These are phyloP conservation scores for Paradendryphiella salina DNA, from an alignment of 2,329 filamentous ascomycete genomes.

Conservation along the genomic window DNA sequence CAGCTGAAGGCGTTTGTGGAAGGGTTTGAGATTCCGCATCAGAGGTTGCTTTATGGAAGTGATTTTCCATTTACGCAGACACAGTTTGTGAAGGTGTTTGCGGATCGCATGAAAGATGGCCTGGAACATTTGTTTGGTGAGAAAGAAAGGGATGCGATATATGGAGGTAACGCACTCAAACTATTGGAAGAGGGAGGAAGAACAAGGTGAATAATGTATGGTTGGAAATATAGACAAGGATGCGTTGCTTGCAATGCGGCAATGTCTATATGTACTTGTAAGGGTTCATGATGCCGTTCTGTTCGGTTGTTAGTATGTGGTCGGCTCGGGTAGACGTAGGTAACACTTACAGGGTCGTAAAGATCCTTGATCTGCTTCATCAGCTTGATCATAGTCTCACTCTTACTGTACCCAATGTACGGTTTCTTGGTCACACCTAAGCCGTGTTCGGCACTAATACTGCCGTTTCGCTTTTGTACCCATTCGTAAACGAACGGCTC, in stretches of 20 bases:
- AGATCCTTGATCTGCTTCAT: constrained; percentile 96
- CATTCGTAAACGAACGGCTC: constrained; percentile 98
- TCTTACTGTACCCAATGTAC: constrained; percentile 90
- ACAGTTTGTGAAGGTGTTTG: constrained; percentile 44
- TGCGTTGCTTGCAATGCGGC: constrained; percentile 1
- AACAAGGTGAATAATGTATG: neutral
- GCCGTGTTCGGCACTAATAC: constrained; percentile 96
- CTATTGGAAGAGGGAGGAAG: constrained; percentile 27
- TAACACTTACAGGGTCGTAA: constrained; percentile 83
- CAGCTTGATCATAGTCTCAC: constrained; percentile 79
- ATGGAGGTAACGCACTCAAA: constrained; percentile 46
- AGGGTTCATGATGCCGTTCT: constrained; percentile 99
- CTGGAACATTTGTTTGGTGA: constrained; percentile 45
- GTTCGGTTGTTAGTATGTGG: constrained; percentile 23
- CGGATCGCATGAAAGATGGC: constrained; percentile 49
- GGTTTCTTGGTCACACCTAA: constrained; percentile 94
- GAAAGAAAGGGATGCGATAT: constrained; percentile 45
- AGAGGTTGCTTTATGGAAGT: constrained; percentile 57
- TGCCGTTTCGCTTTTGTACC: constrained; percentile 84
- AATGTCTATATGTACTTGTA: constrained; percentile 80
- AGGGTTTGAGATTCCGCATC: constrained; percentile 43
- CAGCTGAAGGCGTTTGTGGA: constrained; percentile 56
- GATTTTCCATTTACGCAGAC: constrained; percentile 57
- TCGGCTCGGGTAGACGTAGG: neutral
- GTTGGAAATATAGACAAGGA: neutral